Evolutionary conservation across 257 asterid species (phyloP), one percentile per base, ranked within the genome.

Genomic region (Solanum ahanhuiri): DNA sequence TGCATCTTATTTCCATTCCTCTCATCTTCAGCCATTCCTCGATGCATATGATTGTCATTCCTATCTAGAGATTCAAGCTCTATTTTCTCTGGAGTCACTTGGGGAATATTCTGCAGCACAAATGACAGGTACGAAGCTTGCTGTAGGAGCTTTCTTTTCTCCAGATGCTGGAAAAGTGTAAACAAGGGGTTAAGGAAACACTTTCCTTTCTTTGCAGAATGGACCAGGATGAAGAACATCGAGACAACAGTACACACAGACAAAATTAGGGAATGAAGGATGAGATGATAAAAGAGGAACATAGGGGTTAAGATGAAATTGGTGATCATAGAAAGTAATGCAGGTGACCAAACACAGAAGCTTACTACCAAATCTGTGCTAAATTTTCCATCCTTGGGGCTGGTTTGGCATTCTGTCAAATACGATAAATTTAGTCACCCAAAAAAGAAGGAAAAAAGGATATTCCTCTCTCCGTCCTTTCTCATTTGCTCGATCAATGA

Each of bases 401-500:
- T 72, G 18, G 51, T 35, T 35, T 35, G 81, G 28, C 12, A 28
- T 72, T 72, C 23, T 9, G 48, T 35, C 17, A 20, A 72, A 35
- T 18, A 72, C 9, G 18, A 76, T 23, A n/a, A 76, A 41, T 41
- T 77, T 76, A 4, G 60, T 41, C n/a, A 76, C 83, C 34, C 17
- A 12, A 39, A 76, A 79, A 17, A 17, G 10, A 76, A 23, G 54
- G 60, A 41, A 45, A 64, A 89, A 94, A 93, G 98, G 98, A 96
- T 96, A 96, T 95, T 93, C 91, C 4, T 89, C 69, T 87, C 96
- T 94, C 94, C 96, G 86, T 85, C 99, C 98, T 93, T 95, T 94
- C 89, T 93, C 99, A 88, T 93, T 92, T 87, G 98, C 96, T 15
- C 23, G 91, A 22, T 92, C 92, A 34, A 91, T 93, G 85, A 45